Conservation (phyloP, 441 rosid genomes). For the Manihot esculenta region DNA sequence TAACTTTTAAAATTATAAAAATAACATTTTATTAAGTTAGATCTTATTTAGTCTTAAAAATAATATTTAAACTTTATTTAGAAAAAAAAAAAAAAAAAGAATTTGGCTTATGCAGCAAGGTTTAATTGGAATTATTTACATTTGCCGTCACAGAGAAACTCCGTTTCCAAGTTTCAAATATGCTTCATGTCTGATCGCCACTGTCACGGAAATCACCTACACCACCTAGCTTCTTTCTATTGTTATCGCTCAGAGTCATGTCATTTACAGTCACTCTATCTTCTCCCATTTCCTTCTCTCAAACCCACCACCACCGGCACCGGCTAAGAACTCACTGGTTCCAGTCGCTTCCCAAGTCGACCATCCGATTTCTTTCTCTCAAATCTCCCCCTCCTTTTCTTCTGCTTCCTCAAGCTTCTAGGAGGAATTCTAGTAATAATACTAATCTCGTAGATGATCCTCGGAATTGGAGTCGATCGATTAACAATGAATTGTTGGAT, state of each 20-base stretch:
- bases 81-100: too few relatives aligned
- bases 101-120: too few relatives aligned
- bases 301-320: too few relatives aligned
- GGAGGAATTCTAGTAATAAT: slow-evolving; percentile 22
- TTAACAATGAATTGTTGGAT: slow-evolving; percentile 36
- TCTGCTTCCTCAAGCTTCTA: neutral
- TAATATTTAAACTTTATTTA: too few relatives aligned
- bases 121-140: too few relatives aligned
- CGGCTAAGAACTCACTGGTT: slow-evolving; percentile 6
- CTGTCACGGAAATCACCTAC: neutral
- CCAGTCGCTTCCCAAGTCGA: neutral
- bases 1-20: too few relatives aligned
- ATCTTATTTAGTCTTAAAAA: too few relatives aligned
- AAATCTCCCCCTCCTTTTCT: slow-evolving; percentile 14
- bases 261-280: slow-evolving; percentile 23
- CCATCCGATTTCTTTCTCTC: slow-evolving; percentile 32
- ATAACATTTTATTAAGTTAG: too few relatives aligned
- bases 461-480: slow-evolving; percentile 68
- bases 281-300: neutral
- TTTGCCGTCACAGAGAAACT: neutral
- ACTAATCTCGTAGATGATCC: slow-evolving; percentile 38
- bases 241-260: slow-evolving; percentile 26
- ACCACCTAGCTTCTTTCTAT: neutral
- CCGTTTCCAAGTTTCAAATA: neutral
- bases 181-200: neutral